These are phyloP conservation scores for Annulohypoxylon nitens DNA, from an alignment of 495 filamentous ascomycete species.

Conservation along the genomic window DNA sequence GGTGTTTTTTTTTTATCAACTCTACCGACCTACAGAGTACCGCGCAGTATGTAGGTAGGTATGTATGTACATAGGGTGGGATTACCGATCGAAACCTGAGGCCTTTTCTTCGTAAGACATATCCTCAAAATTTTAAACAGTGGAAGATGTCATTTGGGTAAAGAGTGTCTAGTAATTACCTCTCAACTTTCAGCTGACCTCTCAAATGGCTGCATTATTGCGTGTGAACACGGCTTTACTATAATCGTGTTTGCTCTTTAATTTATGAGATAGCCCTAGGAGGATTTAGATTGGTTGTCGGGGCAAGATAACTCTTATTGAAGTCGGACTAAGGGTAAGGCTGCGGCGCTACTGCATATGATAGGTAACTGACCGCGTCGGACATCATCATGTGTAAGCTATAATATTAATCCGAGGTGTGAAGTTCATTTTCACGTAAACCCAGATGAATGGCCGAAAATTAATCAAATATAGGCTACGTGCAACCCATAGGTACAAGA, in stretches of 20 bases:
- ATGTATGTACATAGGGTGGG: constrained; percentile 15
- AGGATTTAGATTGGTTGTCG: constrained; percentile 32
- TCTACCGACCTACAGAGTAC: background rate
- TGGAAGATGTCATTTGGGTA: constrained; percentile 42
- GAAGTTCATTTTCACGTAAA: constrained; percentile 43
- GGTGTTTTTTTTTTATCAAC: constrained; percentile 31
- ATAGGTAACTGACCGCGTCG: constrained; percentile 31
- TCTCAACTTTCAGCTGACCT: constrained; percentile 35
- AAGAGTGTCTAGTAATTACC: constrained; percentile 39
- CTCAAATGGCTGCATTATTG: constrained; percentile 22
- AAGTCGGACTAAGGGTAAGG: constrained; percentile 42
- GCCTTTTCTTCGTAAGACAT: constrained; percentile 38
- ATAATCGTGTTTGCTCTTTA: constrained; percentile 38
- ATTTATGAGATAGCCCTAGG: constrained; percentile 42
- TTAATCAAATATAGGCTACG: constrained; percentile 36
- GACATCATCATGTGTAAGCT: constrained; percentile 43
- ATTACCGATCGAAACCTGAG: constrained; percentile 28
- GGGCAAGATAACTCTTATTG: constrained; percentile 25
- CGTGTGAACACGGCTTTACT: constrained; percentile 38
- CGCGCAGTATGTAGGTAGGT: too few species aligned
- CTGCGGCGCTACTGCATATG: constrained; percentile 46
- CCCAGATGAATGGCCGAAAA: constrained; percentile 35
- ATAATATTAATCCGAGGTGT: constrained; percentile 44
- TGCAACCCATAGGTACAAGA: constrained; percentile 32
- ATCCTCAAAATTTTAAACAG: background rate